Conservation (phyloP, 768 basidiomycete genomes). For the Agrocybe praecox region DNA sequence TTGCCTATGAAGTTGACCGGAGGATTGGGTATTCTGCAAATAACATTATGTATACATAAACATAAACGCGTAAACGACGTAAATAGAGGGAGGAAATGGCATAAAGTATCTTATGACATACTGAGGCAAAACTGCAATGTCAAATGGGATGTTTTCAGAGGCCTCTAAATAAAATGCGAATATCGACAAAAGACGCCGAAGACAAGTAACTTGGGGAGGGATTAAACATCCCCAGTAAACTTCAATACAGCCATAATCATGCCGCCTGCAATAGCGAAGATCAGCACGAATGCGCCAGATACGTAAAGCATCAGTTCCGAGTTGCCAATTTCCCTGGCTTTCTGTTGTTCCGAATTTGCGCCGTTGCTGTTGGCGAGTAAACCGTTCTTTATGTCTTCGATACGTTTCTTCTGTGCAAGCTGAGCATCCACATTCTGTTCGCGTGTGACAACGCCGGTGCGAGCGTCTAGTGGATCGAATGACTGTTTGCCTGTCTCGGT, state of each 20-base stretch:
- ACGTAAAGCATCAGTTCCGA: constrained; percentile 33
- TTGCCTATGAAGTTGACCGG: neutral
- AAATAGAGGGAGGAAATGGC: neutral
- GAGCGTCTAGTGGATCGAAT: constrained; percentile 56
- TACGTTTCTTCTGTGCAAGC: constrained; percentile 30
- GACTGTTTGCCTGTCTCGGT: constrained; percentile 23
- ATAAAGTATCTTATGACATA: neutral
- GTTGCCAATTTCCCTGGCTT: constrained; percentile 13
- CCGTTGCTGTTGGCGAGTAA: constrained; percentile 1
- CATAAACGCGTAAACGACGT: neutral
- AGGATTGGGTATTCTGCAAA: neutral
- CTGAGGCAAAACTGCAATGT: neutral
- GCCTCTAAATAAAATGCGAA: neutral
- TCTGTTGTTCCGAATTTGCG: neutral
- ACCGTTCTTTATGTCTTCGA: constrained; percentile 27
- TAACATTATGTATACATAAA: constrained; percentile 14
- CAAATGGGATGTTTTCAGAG: neutral
- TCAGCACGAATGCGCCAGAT: constrained; percentile 22
- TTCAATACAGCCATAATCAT: constrained; percentile 26
- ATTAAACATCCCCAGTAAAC: constrained; percentile 7
- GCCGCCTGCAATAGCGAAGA: constrained; percentile 22
- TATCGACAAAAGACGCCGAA: neutral
- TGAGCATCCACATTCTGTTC: constrained; percentile 46
- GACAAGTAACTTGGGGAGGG: neutral
- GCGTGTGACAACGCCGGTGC: constrained; percentile 49